Base-by-base conservation (phyloP, 768 basidiomycete species). In the Boletus rufocinnamomeus region DNA sequence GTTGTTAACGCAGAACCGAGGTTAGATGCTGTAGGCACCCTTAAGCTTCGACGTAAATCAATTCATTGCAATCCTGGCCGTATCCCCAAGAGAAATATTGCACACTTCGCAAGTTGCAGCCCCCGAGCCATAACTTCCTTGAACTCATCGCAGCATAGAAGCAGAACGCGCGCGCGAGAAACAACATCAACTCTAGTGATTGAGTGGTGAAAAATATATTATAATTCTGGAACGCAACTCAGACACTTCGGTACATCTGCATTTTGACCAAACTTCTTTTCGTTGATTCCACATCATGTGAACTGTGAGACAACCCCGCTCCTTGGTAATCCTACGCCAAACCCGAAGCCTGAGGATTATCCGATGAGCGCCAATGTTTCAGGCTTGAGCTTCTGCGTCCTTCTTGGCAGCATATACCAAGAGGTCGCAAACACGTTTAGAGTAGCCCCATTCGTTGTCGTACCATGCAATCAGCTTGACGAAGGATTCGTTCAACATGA, bases 401-500 rank as follows among this genome's bases (percentile, higher is more conserved):
- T 84, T 82, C 78, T 83, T 81, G 61, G 95, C 92, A 61, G 85
- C 87, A 78, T 75, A 93, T 63, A 85, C 78, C 73, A 98, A 77
- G 56, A 98, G 83, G 74, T 98, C 96, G 77, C 88, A 87, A 54
- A 96, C 95, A 72, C 95, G 88, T 74, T 79, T 85, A 47, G 93
- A 95, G 87, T 97, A 98, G 21, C 93, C 89, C 88, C 88, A 93
- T 78, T 94, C 91, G 76, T 93, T 94, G 77, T 93, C 91, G 81
- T 93, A 95, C 94, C 95, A 97, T 44, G 91, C 74, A 73, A 98
- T 88, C 69, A 97, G 85, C 85, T 98, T 98, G 82, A 98, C 91
- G 69, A 98, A 98, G 79, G 88, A 88, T 61, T 79, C 69, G 87
- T 90, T 97, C 73, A 98, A 86, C 72, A 87, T 82, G 74, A 98